A percentile compares a stretch with the other conserved stretches of the same genome.
Conservation (phyloP, 2,329 filamentous ascomycete genomes). For the Bimuria novae-zelandiae region DNA sequence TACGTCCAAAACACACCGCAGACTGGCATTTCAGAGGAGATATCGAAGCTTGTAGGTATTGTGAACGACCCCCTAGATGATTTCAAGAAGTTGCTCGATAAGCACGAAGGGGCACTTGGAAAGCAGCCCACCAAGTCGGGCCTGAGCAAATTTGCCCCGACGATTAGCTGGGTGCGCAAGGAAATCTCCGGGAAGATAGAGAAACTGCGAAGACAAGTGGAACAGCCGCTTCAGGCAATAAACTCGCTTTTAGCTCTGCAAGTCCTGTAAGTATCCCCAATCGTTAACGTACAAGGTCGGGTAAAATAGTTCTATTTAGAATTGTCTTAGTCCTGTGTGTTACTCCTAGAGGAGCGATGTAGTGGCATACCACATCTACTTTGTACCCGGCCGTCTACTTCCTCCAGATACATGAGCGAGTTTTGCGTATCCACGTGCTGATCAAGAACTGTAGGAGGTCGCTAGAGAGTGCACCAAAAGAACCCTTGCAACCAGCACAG, state of each 20-base stretch:
- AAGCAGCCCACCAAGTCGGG: background rate
- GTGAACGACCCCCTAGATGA: background rate
- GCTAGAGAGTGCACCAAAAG: background rate
- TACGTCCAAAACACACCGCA: background rate
- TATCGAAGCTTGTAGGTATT: background rate
- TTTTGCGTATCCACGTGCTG: too few species aligned
- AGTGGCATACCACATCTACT: too few species aligned
- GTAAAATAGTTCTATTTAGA: background rate
- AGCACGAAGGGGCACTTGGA: constrained; percentile 1
- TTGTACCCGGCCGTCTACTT: too few species aligned
- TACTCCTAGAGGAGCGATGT: too few species aligned
- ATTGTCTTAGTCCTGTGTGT: too few species aligned
- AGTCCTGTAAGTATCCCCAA: background rate
- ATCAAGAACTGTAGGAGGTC: background rate
- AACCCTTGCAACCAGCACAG: background rate
- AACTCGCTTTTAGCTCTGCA: constrained; percentile 4
- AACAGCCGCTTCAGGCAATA: constrained; percentile 5
- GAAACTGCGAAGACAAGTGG: constrained; percentile 2
- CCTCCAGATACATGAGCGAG: too few species aligned
- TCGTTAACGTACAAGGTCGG: background rate
- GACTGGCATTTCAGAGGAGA: background rate
- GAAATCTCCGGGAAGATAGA: constrained; percentile 5
- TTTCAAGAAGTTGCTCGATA: constrained; percentile 5
- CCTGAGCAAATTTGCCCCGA: background rate
- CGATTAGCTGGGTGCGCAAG: background rate